Percentiles rank a stretch among this genome's conserved stretches.
Conservation (phyloP, 1,284 basidiomycete genomes). For the Trichosporon sp. region DNA sequence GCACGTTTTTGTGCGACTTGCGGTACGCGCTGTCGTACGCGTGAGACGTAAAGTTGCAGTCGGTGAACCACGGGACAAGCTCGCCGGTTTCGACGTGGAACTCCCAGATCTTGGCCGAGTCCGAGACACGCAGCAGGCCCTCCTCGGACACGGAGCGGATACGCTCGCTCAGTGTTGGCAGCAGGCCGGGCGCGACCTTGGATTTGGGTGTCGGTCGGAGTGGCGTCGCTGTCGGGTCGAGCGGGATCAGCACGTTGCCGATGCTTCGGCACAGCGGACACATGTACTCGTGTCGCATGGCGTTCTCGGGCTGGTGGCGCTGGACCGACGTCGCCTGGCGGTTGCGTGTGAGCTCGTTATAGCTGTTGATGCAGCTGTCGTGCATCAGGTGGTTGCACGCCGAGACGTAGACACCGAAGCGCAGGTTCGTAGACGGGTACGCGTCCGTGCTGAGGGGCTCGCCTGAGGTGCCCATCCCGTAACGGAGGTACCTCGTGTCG, state of each 20-base stretch:
- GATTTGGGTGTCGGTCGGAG: slow-evolving; percentile 32
- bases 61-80: slow-evolving; percentile 53
- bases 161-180: slow-evolving; percentile 44
- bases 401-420: slow-evolving; percentile 83
- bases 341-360: slow-evolving; percentile 81
- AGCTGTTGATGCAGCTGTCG: slow-evolving; percentile 87
- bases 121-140: slow-evolving; percentile 47
- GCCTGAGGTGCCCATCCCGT: slow-evolving; percentile 39
- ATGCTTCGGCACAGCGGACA: slow-evolving; percentile 98
- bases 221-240: slow-evolving; percentile 57
- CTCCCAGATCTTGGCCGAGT: slow-evolving; percentile 54
- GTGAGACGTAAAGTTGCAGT: slow-evolving; percentile 42
- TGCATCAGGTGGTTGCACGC: slow-evolving; percentile 99
- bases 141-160: slow-evolving; percentile 54
- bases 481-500: slow-evolving; percentile 43
- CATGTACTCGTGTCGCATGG: slow-evolving; percentile 89
- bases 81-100: slow-evolving; percentile 56
- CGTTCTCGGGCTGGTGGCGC: slow-evolving; percentile 91
- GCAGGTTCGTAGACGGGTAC: slow-evolving; percentile 71
- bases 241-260: slow-evolving; percentile 90
- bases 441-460: slow-evolving; percentile 57
- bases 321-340: slow-evolving; percentile 88
- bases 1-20: slow-evolving; percentile 36
- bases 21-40: slow-evolving; percentile 41
- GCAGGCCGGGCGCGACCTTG: slow-evolving; percentile 30